phyloP scores from a whole-genome alignment of 768 basidiomycete genomes.

The Mrakia blollopis region DNA sequence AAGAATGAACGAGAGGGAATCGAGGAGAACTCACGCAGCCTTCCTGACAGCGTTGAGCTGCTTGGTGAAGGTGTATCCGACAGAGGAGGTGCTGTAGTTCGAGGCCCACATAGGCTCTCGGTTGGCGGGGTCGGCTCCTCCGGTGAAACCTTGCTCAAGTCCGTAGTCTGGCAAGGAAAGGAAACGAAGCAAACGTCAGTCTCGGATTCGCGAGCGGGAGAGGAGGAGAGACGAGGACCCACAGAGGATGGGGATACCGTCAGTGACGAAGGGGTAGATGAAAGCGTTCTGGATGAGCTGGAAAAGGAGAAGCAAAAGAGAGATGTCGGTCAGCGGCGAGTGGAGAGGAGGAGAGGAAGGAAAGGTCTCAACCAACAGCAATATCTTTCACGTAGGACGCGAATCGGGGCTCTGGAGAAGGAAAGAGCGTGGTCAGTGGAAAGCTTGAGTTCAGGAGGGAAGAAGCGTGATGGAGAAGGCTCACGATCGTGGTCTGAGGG shows the following conservation, averaged over 20 bases:
- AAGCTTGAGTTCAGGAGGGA: background rate
- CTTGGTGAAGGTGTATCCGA: conserved; percentile 21
- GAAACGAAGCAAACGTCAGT: background rate
- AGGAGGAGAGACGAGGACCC: background rate
- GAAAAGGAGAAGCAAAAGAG: background rate
- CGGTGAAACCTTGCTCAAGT: conserved; percentile 44
- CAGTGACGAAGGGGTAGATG: conserved; percentile 67
- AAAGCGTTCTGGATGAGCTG: conserved; percentile 56
- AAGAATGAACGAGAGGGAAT: no score
- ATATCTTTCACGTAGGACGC: conserved; percentile 3
- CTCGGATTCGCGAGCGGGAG: background rate
- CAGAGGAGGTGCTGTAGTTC: conserved; percentile 3
- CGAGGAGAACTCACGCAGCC: conserved; percentile 5
- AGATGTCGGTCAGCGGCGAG: background rate
- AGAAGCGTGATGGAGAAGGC: background rate
- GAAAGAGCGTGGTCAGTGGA: background rate
- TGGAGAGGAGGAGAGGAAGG: background rate
- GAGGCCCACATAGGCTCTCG: conserved; percentile 32
- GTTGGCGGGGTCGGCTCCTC: conserved; percentile 32
- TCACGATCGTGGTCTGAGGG: conserved; percentile 15
- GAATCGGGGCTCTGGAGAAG: conserved; percentile 10
- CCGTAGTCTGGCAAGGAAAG: conserved; percentile 57
- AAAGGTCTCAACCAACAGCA: background rate
- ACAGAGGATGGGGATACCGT: conserved; percentile 69
- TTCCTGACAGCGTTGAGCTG: conserved; percentile 18